Base-by-base conservation (phyloP, 179 eudicot species). In the Beta lomatogona region DNA sequence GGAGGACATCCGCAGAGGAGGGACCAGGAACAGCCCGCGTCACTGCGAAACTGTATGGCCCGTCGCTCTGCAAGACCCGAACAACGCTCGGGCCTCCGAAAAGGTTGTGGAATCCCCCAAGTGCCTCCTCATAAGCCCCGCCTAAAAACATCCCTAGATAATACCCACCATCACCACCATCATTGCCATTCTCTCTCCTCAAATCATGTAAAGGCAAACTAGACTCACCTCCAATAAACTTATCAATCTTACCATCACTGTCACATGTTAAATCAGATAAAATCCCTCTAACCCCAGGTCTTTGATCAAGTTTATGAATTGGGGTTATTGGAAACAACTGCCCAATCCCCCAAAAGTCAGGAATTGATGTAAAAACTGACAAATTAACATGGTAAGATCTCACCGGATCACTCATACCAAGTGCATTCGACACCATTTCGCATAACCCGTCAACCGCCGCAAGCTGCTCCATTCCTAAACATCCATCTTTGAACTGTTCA, bases 91-190 rank as follows among this genome's bases (percentile, higher is more conserved):
- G 99, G 15, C 95, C 94, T 0, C 98, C 99, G 21, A 95, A 95
- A 82, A 95, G 85, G 85, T 95, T 95, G 85, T 95, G 99, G 7
- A 92, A 52, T 11, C 98, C 97, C 0, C 99, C 98, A n/a, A 95
- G 92, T 54, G 96, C 94, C 93, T 95, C 99, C 95, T 95, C 90
- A 60, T 95, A 95, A 69, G 99, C 99, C 79, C 99, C 99, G 2
- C 99, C 99, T 80, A 95, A 79, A 76, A 95, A 95, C 99, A 95
- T 95, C 83, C 98, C 99, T 36, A 95, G 66, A 84, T 87, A 95
- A 83, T 95, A 95, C 50, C 84, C 78, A 31, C 85, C 90, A 61
- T 85, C 81, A n/a, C 79, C 82, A 65, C 82, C 83, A 45, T 79
- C 75, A 9, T 82, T 74, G 5, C 86, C 83, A 57, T 53, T 44